Percentiles rank a stretch among this genome's conserved stretches.
phyloP scores from a whole-genome alignment of 768 basidiomycete species.

The Leccinum subgranulosum region DNA sequence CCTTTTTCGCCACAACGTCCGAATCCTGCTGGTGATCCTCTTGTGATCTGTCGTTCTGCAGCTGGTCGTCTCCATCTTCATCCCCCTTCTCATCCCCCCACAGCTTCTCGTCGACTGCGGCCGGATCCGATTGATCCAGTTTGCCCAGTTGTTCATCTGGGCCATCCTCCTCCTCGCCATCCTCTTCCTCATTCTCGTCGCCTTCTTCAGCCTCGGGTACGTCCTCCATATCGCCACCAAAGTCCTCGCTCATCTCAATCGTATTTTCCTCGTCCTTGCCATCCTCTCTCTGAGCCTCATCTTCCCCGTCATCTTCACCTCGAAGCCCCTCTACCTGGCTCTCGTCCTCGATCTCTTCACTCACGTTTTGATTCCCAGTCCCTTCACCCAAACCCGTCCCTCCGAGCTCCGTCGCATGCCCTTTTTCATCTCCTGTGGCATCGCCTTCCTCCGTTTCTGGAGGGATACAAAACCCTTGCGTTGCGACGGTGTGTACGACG shows the following conservation, averaged over 20 bases:
- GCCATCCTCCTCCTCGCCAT: slow-evolving; percentile 46
- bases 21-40: slow-evolving; percentile 43
- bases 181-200: slow-evolving; percentile 45
- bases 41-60: slow-evolving; percentile 58
- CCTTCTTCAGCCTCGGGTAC: slow-evolving; percentile 54
- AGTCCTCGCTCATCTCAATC: slow-evolving; percentile 89
- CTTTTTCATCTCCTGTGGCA: slow-evolving; percentile 43
- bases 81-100: slow-evolving; percentile 85
- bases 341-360: slow-evolving; percentile 94
- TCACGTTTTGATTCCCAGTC: slow-evolving; percentile 79
- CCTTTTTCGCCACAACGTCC: slow-evolving; percentile 81
- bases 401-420: slow-evolving; percentile 44
- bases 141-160: slow-evolving; percentile 83
- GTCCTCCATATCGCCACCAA: slow-evolving; percentile 85
- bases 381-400: slow-evolving; percentile 92
- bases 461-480: slow-evolving; percentile 92
- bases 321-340: slow-evolving; percentile 93
- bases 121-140: slow-evolving; percentile 78
- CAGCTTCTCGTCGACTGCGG: slow-evolving; percentile 90
- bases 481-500: slow-evolving; percentile 67
- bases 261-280: slow-evolving; percentile 64
- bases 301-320: slow-evolving; percentile 51
- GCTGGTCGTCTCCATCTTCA: slow-evolving; percentile 50
- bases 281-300: slow-evolving; percentile 34
- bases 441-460: slow-evolving; percentile 62